Conservation (phyloP, 2,329 filamentous ascomycete genomes). For the Pleurostoma richardsiae region DNA sequence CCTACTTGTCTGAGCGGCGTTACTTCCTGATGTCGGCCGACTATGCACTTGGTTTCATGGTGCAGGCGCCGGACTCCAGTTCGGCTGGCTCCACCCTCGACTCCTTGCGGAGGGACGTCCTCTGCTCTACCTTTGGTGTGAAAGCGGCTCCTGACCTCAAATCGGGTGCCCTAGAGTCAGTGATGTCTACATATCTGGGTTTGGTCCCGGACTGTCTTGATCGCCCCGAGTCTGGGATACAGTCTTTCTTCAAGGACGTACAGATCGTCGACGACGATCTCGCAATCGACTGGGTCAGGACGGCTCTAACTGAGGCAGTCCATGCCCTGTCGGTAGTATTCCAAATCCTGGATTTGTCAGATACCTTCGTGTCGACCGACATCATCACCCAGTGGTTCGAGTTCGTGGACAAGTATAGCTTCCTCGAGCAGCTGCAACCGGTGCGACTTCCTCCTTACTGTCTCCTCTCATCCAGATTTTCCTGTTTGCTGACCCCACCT, state of each 20-base stretch:
- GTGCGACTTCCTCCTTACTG: slow-evolving; percentile 31
- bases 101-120: slow-evolving; percentile 11
- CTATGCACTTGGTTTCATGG: slow-evolving; percentile 43
- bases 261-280: slow-evolving; percentile 44
- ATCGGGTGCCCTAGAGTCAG: slow-evolving; percentile 31
- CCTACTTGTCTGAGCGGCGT: slow-evolving; percentile 68
- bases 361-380: slow-evolving; percentile 50
- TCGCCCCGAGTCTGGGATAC: slow-evolving; percentile 41
- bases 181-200: slow-evolving; percentile 43
- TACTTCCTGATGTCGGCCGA: slow-evolving; percentile 63
- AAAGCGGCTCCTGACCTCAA: slow-evolving; percentile 8
- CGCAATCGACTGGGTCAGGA: slow-evolving; percentile 55
- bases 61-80: slow-evolving; percentile 24
- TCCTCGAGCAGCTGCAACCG: slow-evolving; percentile 60
- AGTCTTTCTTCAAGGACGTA: slow-evolving; percentile 45
- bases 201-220: slow-evolving; percentile 43
- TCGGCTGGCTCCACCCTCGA: slow-evolving; percentile 7
- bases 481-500: background rate
- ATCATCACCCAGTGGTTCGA: slow-evolving; percentile 68
- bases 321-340: slow-evolving; percentile 72
- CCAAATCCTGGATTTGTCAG: slow-evolving; percentile 58
- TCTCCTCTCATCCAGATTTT: background rate
- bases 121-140: slow-evolving; percentile 10
- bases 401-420: slow-evolving; percentile 63
- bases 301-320: slow-evolving; percentile 63